phyloP scores from a whole-genome alignment of 208 protist species.

The Wallacemonas rigidus region DNA sequence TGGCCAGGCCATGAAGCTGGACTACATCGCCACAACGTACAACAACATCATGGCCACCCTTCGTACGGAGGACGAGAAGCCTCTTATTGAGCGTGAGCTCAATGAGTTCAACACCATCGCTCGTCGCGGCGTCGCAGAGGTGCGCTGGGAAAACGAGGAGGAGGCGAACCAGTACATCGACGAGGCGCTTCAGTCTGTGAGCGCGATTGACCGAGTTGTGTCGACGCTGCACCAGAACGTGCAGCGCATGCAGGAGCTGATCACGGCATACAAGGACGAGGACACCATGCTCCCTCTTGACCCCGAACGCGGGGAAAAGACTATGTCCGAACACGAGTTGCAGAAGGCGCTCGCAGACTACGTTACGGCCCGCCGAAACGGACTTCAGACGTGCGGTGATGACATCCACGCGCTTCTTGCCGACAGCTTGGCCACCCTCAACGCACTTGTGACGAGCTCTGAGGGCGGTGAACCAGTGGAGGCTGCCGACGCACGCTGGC shows the following conservation, averaged over 20 bases:
- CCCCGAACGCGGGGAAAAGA: conserved; percentile 81
- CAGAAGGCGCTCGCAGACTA: conserved; percentile 85
- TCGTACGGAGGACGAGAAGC: conserved; percentile 89
- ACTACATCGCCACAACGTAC: conserved; percentile 93
- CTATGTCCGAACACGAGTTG: conserved; percentile 89
- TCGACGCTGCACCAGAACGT: conserved; percentile 90
- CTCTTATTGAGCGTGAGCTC: conserved; percentile 90
- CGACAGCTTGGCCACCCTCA: conserved; percentile 83
- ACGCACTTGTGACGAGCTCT: conserved; percentile 67
- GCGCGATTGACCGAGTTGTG: conserved; percentile 83
- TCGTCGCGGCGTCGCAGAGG: conserved; percentile 61
- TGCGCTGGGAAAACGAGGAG: conserved; percentile 92
- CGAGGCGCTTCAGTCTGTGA: conserved; percentile 79
- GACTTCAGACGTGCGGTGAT: conserved; percentile 63
- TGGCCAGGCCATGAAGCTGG: conserved; percentile 90
- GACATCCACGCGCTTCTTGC: conserved; percentile 81
- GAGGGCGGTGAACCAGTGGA: conserved; percentile 31
- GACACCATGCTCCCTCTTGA: conserved; percentile 89
- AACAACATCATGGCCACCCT: conserved; percentile 93
- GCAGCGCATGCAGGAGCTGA: conserved; percentile 73
- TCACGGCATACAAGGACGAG: conserved; percentile 74
- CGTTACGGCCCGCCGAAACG: conserved; percentile 44
- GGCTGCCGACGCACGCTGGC: conserved; percentile 54
- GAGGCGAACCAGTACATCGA: conserved; percentile 92
- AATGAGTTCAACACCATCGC: conserved; percentile 86